phyloP scores from a whole-genome alignment of 352 stramenopile species.

The Globisporangium carolinianum region DNA sequence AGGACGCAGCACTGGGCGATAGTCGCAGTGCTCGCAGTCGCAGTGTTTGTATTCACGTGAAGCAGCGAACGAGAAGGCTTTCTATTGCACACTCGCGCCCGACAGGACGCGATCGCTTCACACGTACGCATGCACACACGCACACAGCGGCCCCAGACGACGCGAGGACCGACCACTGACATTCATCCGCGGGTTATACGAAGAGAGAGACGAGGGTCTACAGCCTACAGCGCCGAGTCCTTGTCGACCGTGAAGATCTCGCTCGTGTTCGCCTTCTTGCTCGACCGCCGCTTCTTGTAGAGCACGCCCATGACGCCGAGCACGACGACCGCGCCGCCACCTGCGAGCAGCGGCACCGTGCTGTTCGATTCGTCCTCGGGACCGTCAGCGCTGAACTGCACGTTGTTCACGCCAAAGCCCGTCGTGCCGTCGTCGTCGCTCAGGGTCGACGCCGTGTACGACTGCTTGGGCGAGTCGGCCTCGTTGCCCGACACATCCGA shows the following conservation, averaged over 20 bases:
- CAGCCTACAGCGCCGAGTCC: conserved; percentile 61
- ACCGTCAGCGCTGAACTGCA: conserved; percentile 34
- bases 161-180: conserved; percentile 17
- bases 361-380: conserved; percentile 8
- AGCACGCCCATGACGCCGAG: conserved; percentile 38
- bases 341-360: conserved; percentile 21
- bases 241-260: conserved; percentile 78
- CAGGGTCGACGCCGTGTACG: conserved; percentile 9
- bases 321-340: conserved; percentile 30
- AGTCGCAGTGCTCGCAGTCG: not conserved
- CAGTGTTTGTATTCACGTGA: not conserved
- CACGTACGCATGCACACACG: not conserved
- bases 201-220: conserved; percentile 1
- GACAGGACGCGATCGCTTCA: not conserved
- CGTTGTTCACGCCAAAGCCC: conserved; percentile 24
- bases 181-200: conserved; percentile 20
- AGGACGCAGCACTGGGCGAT: not conserved
- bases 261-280: conserved; percentile 41
- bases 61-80: not conserved
- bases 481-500: conserved; percentile 20
- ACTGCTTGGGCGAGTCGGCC: conserved; percentile 18
- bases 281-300: conserved; percentile 61
- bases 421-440: conserved; percentile 9
- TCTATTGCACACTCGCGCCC: not conserved
- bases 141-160: conserved; percentile 2